Evolutionary conservation across 2,329 filamentous ascomycete genomes (phyloP), one percentile per base, ranked within the genome.

Genomic region (Alternaria longipes): DNA sequence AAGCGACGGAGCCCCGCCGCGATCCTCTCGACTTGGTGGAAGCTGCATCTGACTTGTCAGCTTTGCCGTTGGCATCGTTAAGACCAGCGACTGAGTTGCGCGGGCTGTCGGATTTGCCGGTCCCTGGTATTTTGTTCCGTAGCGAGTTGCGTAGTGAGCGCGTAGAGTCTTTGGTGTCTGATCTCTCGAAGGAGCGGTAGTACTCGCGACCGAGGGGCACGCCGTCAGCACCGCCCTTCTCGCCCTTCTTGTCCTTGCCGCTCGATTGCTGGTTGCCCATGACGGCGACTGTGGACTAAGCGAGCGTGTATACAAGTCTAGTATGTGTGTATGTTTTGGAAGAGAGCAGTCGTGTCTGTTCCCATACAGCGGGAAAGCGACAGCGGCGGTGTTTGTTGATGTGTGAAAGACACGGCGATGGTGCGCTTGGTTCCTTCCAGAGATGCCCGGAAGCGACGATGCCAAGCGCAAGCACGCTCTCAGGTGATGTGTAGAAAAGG

Each of bases 81-180:
- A 87, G 83, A 49, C 72, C 75, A 52, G 80, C 83, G 26, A 91
- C 84, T 12, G 94, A 97, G 68, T 85, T 89, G 67, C 93, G 86
- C 22, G 94, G 93, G 77, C 94, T 97, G 74, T 97, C 94, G 46
- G 84, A 87, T 74, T 88, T 91, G 64, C 84, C 84, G 24, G 74
- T 84, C 36, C 91, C 91, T 2, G 91, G 93, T 62, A 97, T 97
- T 81, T 97, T 97, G 64, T 93, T 96, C 62, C 92, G 87, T 69
- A 98, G 86, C 8, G 87, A 87, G 40, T 89, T 90, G 69, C 92
- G 89, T 79, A 97, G 89, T 5, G 94, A 97, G 67, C 93, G 91
- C 32, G 91, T 88, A 7, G 93, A 97, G 68, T 97, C 94, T 78
- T 94, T 94, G 28, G 94, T 98, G 77, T 98, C 94, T 58, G 93